Evolutionary conservation across 768 basidiomycete species (phyloP).

Genomic region (Lepiota brunneoincarnata): DNA sequence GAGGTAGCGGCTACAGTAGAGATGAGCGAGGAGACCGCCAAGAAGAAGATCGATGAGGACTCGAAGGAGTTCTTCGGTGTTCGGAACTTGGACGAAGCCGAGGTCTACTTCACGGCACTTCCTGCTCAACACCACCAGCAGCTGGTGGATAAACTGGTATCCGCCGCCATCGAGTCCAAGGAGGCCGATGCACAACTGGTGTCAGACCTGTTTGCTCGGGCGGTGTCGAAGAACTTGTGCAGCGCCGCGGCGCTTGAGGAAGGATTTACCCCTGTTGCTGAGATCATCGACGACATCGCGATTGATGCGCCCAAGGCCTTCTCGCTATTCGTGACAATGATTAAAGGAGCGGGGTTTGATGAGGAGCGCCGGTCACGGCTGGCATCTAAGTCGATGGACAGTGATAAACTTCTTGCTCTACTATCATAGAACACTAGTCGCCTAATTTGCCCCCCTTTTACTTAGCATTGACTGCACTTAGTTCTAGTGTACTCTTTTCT

Average conservation of each 20-base stretch:
- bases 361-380: conserved; percentile 55
- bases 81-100: conserved; percentile 84
- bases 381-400: conserved; percentile 58
- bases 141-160: conserved; percentile 76
- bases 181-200: conserved; percentile 78
- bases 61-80: conserved; percentile 84
- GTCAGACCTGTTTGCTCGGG: conserved; percentile 67
- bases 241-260: conserved; percentile 64
- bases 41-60: conserved; percentile 78
- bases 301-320: conserved; percentile 90
- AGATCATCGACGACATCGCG: conserved; percentile 83
- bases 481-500: conserved; percentile 14
- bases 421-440: conserved; percentile 41
- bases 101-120: conserved; percentile 77
- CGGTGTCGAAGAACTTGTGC: conserved; percentile 58
- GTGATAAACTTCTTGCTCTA: conserved; percentile 56
- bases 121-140: conserved; percentile 58
- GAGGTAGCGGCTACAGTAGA: conserved; percentile 28
- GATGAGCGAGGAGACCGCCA: conserved; percentile 67
- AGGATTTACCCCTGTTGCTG: conserved; percentile 67
- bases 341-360: conserved; percentile 68
- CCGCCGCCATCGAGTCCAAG: conserved; percentile 76
- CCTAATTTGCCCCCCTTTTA: conserved; percentile 6
- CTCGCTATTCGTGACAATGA: conserved; percentile 68
- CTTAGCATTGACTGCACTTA: conserved; percentile 10